Conservation (phyloP, 768 basidiomycete species). For the Boletus barrowsii region DNA sequence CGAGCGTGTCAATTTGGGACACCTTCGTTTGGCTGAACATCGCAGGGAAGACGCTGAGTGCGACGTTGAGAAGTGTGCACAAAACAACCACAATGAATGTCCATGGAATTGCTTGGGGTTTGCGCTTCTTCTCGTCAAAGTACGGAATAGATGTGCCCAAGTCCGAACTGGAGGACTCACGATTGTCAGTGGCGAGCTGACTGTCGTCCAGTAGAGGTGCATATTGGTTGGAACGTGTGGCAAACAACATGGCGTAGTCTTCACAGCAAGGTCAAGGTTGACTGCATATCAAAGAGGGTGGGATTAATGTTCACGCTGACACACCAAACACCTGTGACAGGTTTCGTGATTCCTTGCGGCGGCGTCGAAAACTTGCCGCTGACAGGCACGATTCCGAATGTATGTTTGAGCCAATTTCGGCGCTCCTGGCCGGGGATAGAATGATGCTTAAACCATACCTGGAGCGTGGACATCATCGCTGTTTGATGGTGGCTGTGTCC, state of each 20-base stretch:
- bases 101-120: conserved; percentile 2
- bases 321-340: too few relatives aligned
- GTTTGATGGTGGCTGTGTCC: too few relatives aligned
- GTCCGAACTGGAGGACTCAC: background rate
- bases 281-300: too few relatives aligned
- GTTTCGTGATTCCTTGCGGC: too few relatives aligned
- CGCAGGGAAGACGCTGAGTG: conserved; percentile 3
- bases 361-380: too few relatives aligned
- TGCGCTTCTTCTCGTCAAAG: background rate
- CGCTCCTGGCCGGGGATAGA: too few relatives aligned
- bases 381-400: too few relatives aligned
- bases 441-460: too few relatives aligned
- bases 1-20: background rate
- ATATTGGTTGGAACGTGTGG: background rate
- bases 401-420: too few relatives aligned
- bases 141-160: background rate
- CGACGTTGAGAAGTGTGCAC: conserved; percentile 7
- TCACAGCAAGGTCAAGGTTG: too few relatives aligned
- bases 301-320: background rate
- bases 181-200: background rate
- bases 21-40: background rate
- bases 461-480: too few relatives aligned
- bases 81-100: conserved; percentile 1
- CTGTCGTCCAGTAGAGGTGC: background rate
- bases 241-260: background rate